Conservation (phyloP, 768 basidiomycete species). For the Rhodotorula sphaerocarpa region DNA sequence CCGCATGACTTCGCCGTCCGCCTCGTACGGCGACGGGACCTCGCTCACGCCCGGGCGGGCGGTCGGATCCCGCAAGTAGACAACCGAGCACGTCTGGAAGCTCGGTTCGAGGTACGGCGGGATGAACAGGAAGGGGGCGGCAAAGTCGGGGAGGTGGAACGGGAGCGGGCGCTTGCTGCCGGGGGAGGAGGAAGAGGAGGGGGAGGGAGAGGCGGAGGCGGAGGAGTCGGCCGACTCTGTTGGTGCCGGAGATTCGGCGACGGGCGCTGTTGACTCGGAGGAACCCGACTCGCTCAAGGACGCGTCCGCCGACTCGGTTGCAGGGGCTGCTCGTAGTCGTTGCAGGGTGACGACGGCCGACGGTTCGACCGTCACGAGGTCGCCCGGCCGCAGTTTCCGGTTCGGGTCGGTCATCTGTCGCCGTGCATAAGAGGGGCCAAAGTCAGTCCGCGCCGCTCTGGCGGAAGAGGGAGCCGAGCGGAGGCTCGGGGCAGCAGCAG, state of each 20-base stretch:
- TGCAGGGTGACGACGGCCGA: conserved; percentile 52
- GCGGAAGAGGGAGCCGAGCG: too few species aligned
- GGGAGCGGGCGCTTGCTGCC: conserved; percentile 43
- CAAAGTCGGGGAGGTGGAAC: conserved; percentile 77
- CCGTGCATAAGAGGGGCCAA: neutral
- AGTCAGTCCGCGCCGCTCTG: too few species aligned
- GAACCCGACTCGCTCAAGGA: neutral
- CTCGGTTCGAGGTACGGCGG: conserved; percentile 82
- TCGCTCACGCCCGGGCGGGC: conserved; percentile 93
- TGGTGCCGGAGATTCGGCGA: too few species aligned
- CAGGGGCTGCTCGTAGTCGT: neutral
- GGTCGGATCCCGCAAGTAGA: conserved; percentile 92
- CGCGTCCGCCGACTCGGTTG: neutral
- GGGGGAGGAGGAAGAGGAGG: conserved; percentile 6
- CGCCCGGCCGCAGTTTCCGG: conserved; percentile 81
- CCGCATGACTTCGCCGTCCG: conserved; percentile 84
- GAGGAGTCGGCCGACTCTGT: neutral
- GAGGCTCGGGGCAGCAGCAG: conserved; percentile 22
- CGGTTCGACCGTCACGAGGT: conserved; percentile 85
- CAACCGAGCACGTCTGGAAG: conserved; percentile 77
- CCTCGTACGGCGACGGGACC: conserved; percentile 89
- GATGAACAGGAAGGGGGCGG: conserved; percentile 85
- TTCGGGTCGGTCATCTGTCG: conserved; percentile 69
- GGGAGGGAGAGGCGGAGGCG: neutral
- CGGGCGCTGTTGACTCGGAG: neutral